phyloP scores from a whole-genome alignment of 2,329 filamentous ascomycete genomes.

The Calonectria crousiana region DNA sequence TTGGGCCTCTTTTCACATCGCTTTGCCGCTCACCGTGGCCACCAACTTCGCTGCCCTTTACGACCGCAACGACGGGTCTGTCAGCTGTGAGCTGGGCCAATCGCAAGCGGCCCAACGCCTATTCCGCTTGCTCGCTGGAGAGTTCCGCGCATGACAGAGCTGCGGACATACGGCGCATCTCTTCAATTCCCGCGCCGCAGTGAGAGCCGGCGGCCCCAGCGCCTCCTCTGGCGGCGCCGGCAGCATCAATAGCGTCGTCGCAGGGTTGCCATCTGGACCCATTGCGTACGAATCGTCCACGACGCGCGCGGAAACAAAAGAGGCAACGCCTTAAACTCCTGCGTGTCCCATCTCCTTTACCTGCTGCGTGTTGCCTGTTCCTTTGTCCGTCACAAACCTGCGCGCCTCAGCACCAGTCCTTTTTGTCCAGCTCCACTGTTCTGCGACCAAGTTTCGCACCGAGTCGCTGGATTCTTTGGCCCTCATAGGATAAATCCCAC shows the following conservation, averaged over 20 bases:
- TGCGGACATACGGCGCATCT: neutral
- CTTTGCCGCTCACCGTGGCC: neutral
- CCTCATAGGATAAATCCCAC: constrained; percentile 9
- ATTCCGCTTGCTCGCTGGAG: neutral
- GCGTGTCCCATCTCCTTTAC: neutral
- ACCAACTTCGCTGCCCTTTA: neutral
- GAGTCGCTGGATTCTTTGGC: neutral
- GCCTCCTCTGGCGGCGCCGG: neutral
- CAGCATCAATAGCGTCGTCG: constrained; percentile 26
- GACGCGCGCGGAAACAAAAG: neutral
- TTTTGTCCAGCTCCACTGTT: neutral
- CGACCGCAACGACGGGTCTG: neutral
- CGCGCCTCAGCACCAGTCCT: neutral
- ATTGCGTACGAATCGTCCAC: neutral
- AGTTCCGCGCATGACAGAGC: neutral
- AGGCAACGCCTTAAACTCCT: neutral
- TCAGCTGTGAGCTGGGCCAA: neutral
- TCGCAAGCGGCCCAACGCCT: neutral
- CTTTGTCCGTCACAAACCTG: neutral
- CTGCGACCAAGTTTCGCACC: constrained; percentile 1
- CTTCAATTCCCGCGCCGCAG: neutral
- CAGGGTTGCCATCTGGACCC: neutral
- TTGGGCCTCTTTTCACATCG: neutral
- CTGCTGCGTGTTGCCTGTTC: too few species aligned
- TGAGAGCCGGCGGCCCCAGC: neutral